A percentile compares a stretch with the other conserved stretches of the same genome.
Conservation (phyloP, 768 basidiomycete genomes). For the Pisolithus orientalis region DNA sequence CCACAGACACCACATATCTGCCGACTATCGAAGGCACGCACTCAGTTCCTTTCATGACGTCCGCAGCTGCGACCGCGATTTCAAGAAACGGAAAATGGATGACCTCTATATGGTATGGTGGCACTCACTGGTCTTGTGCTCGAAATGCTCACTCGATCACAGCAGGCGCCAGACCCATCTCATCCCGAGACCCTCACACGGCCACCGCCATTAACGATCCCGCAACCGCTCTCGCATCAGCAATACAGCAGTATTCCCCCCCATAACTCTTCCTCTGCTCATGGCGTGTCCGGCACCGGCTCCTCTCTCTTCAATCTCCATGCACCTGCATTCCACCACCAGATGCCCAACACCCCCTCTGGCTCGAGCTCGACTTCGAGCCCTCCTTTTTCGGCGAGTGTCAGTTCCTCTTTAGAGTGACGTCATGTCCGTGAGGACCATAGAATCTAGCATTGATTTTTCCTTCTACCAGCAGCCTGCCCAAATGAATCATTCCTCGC, state of each 20-base stretch:
- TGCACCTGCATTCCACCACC: slow-evolving; percentile 47
- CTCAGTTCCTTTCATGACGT: slow-evolving; percentile 43
- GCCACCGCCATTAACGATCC: slow-evolving; percentile 59
- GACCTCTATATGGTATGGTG: slow-evolving; percentile 46
- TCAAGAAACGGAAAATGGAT: slow-evolving; percentile 59
- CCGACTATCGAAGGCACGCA: slow-evolving; percentile 45
- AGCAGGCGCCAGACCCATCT: slow-evolving; percentile 43
- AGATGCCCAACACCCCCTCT: slow-evolving; percentile 65
- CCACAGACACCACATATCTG: slow-evolving; percentile 28
- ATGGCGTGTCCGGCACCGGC: slow-evolving; percentile 29
- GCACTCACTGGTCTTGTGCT: background rate
- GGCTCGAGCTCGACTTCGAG: slow-evolving; percentile 70
- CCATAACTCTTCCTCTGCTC: slow-evolving; percentile 35
- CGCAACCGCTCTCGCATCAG: slow-evolving; percentile 45
- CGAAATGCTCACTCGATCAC: background rate
- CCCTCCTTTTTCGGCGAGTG: slow-evolving; percentile 85
- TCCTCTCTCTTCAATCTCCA: slow-evolving; percentile 49
- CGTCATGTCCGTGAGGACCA: slow-evolving; percentile 22
- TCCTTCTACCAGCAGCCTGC: slow-evolving; percentile 52
- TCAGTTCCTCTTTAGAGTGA: slow-evolving; percentile 36
- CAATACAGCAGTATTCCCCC: slow-evolving; percentile 41
- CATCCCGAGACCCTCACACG: slow-evolving; percentile 29
- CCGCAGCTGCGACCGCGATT: slow-evolving; percentile 49
- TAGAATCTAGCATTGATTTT: slow-evolving; percentile 52
- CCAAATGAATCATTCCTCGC: slow-evolving; percentile 56